Base-by-base conservation (phyloP, 2,329 filamentous ascomycete species). In the Pseudogymnoascus sp. region DNA sequence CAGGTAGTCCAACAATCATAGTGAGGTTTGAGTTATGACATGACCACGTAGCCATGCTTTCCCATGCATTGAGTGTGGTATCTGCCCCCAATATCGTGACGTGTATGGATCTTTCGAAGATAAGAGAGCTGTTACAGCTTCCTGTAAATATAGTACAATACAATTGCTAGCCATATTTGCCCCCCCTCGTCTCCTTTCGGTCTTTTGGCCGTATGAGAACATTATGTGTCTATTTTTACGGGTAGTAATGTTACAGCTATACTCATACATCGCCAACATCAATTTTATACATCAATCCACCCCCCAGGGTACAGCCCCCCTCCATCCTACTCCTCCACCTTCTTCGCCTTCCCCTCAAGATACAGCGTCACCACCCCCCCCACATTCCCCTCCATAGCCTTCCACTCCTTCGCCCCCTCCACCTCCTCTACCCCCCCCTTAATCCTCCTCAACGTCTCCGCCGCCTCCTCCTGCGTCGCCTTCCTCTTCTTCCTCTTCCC, bases 401-500 rank as follows among this genome's bases (percentile, higher is more conserved):
- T 80, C 60, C 69, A 71, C 74, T 83, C 79, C 68, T 71, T 79
- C 63, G 74, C 78, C 0, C 74, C 76, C 12, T 70, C 63, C 12
- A 70, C 70, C 53, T 74, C 72, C 1, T 16, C 65, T 10, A 75
- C 66, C 53, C 69, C 68, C 14, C 77, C 76, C 64, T 74, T 73
- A 1, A 90, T 73, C 61, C 70, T 76, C 63, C 75, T 73, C 63
- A 93, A 69, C 50, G 92, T 73, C 23, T 75, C 79, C 65, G 81
- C 73, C 18, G 84, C 84, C 74, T 92, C 87, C 23, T 85, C 83
- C 38, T 70, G 70, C 0, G 79, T 84, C 0, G 89, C 85, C 63
- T 79, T 79, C 66, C 82, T 79, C 69, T 84, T 85, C 64, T 80
- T 80, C 69, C 81, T 83, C 80, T 87, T 92, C 73, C 83, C 83